These are phyloP conservation scores for Thozetella sp. DNA, from an alignment of 495 filamentous ascomycete genomes.

Conservation along the genomic window DNA sequence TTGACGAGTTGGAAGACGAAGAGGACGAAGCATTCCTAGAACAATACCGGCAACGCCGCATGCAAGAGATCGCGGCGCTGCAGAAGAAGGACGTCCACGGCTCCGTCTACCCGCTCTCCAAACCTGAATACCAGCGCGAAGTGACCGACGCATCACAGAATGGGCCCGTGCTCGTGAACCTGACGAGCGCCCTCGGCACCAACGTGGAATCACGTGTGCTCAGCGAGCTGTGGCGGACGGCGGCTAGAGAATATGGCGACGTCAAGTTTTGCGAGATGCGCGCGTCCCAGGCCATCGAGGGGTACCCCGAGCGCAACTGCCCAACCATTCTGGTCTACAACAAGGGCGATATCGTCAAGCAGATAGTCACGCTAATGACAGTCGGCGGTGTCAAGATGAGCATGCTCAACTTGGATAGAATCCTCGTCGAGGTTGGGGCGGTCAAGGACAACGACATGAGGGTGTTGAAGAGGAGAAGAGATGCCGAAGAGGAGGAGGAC, in stretches of 20 bases:
- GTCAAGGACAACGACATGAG: slow-evolving; percentile 76
- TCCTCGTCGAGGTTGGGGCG: slow-evolving; percentile 83
- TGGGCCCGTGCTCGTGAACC: slow-evolving; percentile 77
- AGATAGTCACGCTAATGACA: slow-evolving; percentile 83
- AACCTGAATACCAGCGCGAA: slow-evolving; percentile 86
- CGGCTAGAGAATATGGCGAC: slow-evolving; percentile 83
- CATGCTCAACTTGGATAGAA: slow-evolving; percentile 64
- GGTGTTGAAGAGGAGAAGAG: slow-evolving; percentile 63
- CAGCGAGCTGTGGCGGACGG: slow-evolving; percentile 83
- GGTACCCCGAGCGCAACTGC: slow-evolving; percentile 91
- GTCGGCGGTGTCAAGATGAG: slow-evolving; percentile 70
- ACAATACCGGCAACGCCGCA: slow-evolving; percentile 80
- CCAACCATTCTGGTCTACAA: slow-evolving; percentile 93
- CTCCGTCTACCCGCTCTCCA: slow-evolving; percentile 89
- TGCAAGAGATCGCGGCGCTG: slow-evolving; percentile 76
- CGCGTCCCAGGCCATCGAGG: slow-evolving; percentile 92
- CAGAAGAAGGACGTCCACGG: slow-evolving; percentile 77
- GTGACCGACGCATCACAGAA: slow-evolving; percentile 88
- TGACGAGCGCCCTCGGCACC: slow-evolving; percentile 73
- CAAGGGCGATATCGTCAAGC: slow-evolving; percentile 87
- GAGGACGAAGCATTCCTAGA: slow-evolving; percentile 93
- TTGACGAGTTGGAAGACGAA: slow-evolving; percentile 87
- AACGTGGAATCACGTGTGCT: slow-evolving; percentile 84
- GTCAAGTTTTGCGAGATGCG: slow-evolving; percentile 98
- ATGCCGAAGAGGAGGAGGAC: slow-evolving; percentile 60